Evolutionary conservation across 2,329 filamentous ascomycete species (phyloP), one percentile per base, ranked within the genome.

Genomic region (Alternaria incomplexa): DNA sequence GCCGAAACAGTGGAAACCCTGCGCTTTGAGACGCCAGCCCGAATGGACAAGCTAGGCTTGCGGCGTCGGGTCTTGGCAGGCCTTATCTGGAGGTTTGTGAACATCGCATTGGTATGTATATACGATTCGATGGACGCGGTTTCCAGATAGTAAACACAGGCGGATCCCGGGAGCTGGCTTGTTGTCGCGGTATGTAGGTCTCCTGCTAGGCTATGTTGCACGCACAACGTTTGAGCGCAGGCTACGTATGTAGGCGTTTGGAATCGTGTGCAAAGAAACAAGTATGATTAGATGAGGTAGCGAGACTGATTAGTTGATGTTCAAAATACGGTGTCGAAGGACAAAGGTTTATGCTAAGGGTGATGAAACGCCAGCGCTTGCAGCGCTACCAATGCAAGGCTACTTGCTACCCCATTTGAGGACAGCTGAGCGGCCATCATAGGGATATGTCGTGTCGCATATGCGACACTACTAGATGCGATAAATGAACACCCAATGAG

Each of bases 1-100:
- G 64, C 62, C 9, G 64, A 60, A 2, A 69, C 67, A 10, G 52
- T 52, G 17, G 66, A 73, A 5, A 70, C 62, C 23, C 70, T 64
- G 22, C 70, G 69, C 62, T 74, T 74, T 23, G 59, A 36, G 6
- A 74, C 61, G 12, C 72, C 72, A 50, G 69, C 68, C 32, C 69
- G 69, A 28, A 67, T 58, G 9, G 66, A 65, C 56, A 74, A 59
- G 58, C 71, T 74, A 26, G 68, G 68, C 56, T 68, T 66, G 47
- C 72, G 63, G 32, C 69, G 70, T 52, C 66, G 68, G 9, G 70
- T 64, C 52, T 65, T 69, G 51, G 65, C 66, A 9, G 70, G 67
- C 30, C 67, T 56, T 30, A 71, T 61, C 40, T 69, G 66, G n/a
- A 70, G 60, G 36, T 70, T 69, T 11, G 62, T 56, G 26, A 70